Evolutionary conservation across 1,284 basidiomycete genomes (phyloP).

Genomic region (Cryptococcus sp.): DNA sequence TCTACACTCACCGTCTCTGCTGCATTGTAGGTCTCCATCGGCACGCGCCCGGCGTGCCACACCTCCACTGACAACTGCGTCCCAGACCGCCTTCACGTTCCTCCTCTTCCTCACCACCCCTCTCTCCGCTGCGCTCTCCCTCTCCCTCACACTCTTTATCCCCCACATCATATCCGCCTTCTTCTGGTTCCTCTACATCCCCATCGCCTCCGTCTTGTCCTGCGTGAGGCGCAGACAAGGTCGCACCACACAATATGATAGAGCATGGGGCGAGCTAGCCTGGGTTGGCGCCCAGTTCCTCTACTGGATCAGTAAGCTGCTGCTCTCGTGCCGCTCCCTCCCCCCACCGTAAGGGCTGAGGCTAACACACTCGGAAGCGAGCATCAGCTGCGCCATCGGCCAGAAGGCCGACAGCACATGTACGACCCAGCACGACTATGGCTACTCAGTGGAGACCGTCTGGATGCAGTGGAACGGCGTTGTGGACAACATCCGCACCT

Average conservation of each 20-base stretch:
- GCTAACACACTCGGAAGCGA: neutral
- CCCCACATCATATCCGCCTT: neutral
- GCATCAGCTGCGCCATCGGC: neutral
- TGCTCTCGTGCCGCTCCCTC: too few species aligned
- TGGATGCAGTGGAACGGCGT: neutral
- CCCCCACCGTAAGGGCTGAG: neutral
- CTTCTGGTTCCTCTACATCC: slow-evolving; percentile 1
- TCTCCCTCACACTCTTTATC: slow-evolving; percentile 1
- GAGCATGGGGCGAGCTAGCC: neutral
- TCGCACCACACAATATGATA: neutral
- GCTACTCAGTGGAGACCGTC: neutral
- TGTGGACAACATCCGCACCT: neutral
- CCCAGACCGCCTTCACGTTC: neutral
- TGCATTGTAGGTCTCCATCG: neutral
- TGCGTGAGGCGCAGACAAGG: neutral
- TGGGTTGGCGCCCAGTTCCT: neutral
- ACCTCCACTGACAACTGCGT: neutral
- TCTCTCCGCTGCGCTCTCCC: neutral
- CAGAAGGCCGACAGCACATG: neutral
- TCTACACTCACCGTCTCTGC: neutral
- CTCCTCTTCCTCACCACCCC: neutral
- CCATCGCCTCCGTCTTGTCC: neutral
- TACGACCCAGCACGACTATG: neutral
- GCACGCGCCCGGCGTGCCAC: neutral
- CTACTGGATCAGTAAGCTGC: neutral